These are phyloP conservation scores for Beauveria caledonica DNA, from an alignment of 2,329 filamentous ascomycete species.

Conservation along the genomic window DNA sequence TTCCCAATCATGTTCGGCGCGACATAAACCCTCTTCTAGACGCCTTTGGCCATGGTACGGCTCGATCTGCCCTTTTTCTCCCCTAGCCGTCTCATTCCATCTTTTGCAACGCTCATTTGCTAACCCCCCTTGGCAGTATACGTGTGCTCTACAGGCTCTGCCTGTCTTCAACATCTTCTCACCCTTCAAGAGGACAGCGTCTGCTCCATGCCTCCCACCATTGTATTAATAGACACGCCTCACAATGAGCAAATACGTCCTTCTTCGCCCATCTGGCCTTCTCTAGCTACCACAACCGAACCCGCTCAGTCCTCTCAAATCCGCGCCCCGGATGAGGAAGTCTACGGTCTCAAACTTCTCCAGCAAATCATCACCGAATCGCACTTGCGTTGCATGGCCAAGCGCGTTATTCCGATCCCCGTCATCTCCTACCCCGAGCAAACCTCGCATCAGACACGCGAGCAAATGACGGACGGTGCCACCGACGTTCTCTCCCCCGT, in stretches of 20 bases:
- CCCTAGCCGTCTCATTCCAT: background rate
- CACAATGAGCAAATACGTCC: conserved; percentile 35
- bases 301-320: conserved; percentile 30
- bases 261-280: background rate
- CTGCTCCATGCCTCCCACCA: conserved; percentile 45
- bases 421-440: conserved; percentile 36
- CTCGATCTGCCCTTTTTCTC: conserved; percentile 13
- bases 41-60: conserved; percentile 47
- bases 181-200: conserved; percentile 44
- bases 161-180: conserved; percentile 45
- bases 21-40: conserved; percentile 43
- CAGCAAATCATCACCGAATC: conserved; percentile 51
- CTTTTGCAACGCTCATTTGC: conserved; percentile 11
- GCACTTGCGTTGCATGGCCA: conserved; percentile 46
- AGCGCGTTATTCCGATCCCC: conserved; percentile 48
- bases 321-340: conserved; percentile 36
- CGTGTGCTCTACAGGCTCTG: conserved; percentile 43
- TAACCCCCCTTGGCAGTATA: conserved; percentile 34
- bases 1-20: conserved; percentile 33
- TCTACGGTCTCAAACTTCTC: conserved; percentile 47
- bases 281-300: conserved; percentile 33
- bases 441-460: conserved; percentile 18
- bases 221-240: conserved; percentile 50
- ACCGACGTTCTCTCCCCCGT: conserved; percentile 24
- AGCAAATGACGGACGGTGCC: conserved; percentile 30